Evolutionary conservation across 78 protist species (phyloP), one percentile per base, ranked within the genome.

Genomic region (Dictyostelium firmibasis): DNA sequence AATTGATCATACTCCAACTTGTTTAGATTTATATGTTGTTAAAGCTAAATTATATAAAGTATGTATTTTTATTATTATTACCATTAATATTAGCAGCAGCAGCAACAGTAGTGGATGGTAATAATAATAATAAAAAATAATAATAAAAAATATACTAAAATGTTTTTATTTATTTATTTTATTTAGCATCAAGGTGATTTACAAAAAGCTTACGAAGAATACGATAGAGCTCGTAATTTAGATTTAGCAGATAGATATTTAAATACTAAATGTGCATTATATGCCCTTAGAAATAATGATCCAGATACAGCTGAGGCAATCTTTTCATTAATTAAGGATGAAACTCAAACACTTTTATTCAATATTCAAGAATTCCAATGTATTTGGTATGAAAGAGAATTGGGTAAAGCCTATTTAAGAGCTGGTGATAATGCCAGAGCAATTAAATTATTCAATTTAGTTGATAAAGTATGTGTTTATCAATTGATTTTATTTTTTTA

Each of bases 171-270:
- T n/a, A n/a, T n/a, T n/a, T n/a, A n/a, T 38, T 38, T 16, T 23
- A 16, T 25, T 20, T 79, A 97, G 98, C 98, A 97, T 43, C 95
- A 69, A 13, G 99, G 99, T 57, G 96, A 96, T 53, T 8, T 86
- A 8, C n/a, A 18, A 10, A 44, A 14, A 2, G 99, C 99, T 8
- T 75, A 92, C 1, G 88, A 72, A 62, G 29, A n/a, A 14, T 64
- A 88, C 60, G 92, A 98, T 47, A 10, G 3, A 3, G 99, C 99
- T 5, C 94, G 99, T 23, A 60, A 76, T 29, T 67, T 98, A 60
- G 99, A 98, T 95, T 76, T 96, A 33, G 98, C 98, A 1, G 99
- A 98, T 83, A 91, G 99, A 11, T 98, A 86, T 83, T 72, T 98
- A 85, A 98, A 98, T 96, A 86, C 98, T 4, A 91, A 96, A 83